A percentile compares a stretch with the other conserved stretches of the same genome.
These are phyloP conservation scores for Cudoniella acicularis DNA, from an alignment of 495 filamentous ascomycete genomes.

Conservation along the genomic window DNA sequence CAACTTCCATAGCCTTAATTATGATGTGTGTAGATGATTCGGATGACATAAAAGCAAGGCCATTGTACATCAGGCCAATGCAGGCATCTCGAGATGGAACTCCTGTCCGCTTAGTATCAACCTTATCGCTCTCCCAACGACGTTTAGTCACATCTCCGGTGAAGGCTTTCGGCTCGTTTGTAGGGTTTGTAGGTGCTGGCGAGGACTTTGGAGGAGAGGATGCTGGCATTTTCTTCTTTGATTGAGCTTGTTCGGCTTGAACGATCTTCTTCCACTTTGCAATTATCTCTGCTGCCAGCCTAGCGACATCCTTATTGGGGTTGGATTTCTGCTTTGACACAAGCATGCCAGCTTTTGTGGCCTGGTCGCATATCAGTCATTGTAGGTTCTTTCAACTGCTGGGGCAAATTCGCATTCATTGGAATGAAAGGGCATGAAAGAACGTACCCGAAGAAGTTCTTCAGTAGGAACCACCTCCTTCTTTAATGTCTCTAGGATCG, in stretches of 20 bases:
- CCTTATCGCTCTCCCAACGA: constrained; percentile 73
- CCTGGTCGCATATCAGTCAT: constrained; percentile 38
- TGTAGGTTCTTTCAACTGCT: not conserved
- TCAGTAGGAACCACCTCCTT: constrained; percentile 78
- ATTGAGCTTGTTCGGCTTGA: constrained; percentile 54
- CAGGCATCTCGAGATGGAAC: constrained; percentile 71
- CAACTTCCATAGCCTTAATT: constrained; percentile 64
- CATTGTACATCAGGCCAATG: constrained; percentile 89
- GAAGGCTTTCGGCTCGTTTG: constrained; percentile 49
- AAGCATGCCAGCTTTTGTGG: constrained; percentile 85
- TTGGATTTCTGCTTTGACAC: constrained; percentile 80
- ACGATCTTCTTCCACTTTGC: constrained; percentile 83
- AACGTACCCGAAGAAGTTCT: constrained; percentile 69
- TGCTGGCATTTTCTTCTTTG: constrained; percentile 36
- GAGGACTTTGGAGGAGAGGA: constrained; percentile 33
- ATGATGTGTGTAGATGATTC: constrained; percentile 57
- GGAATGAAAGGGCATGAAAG: constrained; percentile 10
- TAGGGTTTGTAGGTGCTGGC: constrained; percentile 35
- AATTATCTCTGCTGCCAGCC: constrained; percentile 74
- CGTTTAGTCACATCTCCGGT: constrained; percentile 74
- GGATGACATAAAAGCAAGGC: constrained; percentile 57
- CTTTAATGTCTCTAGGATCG: constrained; percentile 72
- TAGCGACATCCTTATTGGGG: constrained; percentile 70
- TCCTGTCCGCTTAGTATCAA: constrained; percentile 67
- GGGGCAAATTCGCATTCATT: not conserved